These are phyloP conservation scores for Myxozyma melibiosi DNA, from an alignment of 805 yeast genomes.

Conservation along the genomic window DNA sequence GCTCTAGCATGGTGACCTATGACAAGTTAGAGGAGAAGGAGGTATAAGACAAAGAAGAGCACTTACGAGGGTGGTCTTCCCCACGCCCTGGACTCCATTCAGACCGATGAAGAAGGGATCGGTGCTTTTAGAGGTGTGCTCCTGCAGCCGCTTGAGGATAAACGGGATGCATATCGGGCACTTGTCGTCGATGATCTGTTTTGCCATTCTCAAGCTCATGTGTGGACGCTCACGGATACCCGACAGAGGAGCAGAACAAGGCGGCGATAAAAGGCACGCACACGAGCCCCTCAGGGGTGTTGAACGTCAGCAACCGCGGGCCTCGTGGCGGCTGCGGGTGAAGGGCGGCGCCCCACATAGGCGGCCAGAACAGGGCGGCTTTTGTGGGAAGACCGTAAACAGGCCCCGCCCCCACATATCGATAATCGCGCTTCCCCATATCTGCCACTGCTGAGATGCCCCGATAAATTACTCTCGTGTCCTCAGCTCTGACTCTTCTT, in stretches of 20 bases:
- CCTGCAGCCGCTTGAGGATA: conserved; percentile 10
- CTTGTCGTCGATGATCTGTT: conserved; percentile 23
- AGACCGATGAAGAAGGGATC: conserved; percentile 34
- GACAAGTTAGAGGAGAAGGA: neutral
- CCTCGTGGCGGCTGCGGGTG: too few relatives aligned
- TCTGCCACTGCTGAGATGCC: too few relatives aligned
- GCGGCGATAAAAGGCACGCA: neutral
- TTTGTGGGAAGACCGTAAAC: too few relatives aligned
- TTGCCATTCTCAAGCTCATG: neutral
- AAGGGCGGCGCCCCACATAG: conserved; percentile 2
- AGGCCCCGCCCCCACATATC: conserved; percentile 1
- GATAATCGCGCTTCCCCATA: too few relatives aligned
- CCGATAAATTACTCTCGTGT: too few relatives aligned
- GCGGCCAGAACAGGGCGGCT: too few relatives aligned
- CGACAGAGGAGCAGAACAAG: too few relatives aligned
- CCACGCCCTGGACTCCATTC: conserved; percentile 35
- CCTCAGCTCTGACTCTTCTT: too few relatives aligned
- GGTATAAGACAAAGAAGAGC: neutral
- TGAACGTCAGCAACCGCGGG: neutral
- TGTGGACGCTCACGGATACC: neutral
- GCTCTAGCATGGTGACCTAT: conserved; percentile 14
- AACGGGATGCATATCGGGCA: conserved; percentile 23
- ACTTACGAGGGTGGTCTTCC: conserved; percentile 33
- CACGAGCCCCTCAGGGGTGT: conserved; percentile 7
- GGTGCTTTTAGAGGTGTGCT: neutral